phyloP scores from a whole-genome alignment of 176 grass and related monocot species.

The Carex scoparia region DNA sequence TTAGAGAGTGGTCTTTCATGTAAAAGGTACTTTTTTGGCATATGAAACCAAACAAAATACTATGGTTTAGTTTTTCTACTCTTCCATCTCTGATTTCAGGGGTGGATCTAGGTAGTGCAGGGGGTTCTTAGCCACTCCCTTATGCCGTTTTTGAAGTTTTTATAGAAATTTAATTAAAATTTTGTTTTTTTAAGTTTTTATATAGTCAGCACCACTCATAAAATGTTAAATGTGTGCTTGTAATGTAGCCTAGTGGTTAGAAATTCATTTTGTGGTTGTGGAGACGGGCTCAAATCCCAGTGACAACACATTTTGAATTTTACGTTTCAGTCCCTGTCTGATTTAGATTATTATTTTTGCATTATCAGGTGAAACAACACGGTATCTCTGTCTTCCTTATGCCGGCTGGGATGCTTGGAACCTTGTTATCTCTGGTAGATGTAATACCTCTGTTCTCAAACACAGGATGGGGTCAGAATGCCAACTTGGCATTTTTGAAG shows the following conservation, averaged over 20 bases:
- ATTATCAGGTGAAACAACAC: slow-evolving; percentile 85
- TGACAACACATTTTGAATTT: too few relatives aligned
- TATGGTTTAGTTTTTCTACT: not conserved
- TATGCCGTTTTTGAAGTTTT: too few relatives aligned
- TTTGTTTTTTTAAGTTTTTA: too few relatives aligned
- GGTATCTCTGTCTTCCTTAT: slow-evolving; percentile 87
- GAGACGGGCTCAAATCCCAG: too few relatives aligned
- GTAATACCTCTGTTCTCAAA: slow-evolving; percentile 89
- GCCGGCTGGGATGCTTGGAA: slow-evolving; percentile 95
- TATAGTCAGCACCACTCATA: too few relatives aligned
- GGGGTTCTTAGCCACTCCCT: too few relatives aligned
- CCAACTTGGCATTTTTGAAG: slow-evolving; percentile 80
- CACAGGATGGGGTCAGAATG: slow-evolving; percentile 83
- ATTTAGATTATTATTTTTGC: slow-evolving; percentile 28
- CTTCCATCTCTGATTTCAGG: slow-evolving; percentile 8
- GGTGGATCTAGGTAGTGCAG: too few relatives aligned
- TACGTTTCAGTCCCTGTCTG: not conserved
- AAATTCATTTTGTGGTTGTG: too few relatives aligned
- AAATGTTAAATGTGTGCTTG: too few relatives aligned
- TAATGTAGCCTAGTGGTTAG: too few relatives aligned
- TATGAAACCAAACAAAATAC: not conserved
- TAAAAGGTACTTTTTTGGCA: not conserved
- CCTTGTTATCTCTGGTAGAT: slow-evolving; percentile 75
- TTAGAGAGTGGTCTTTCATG: not conserved
- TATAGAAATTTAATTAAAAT: too few relatives aligned